Percentiles rank a stretch among this genome's conserved stretches.
phyloP scores from a whole-genome alignment of 306 rosid species.

The Trichosanthes cucumerina region DNA sequence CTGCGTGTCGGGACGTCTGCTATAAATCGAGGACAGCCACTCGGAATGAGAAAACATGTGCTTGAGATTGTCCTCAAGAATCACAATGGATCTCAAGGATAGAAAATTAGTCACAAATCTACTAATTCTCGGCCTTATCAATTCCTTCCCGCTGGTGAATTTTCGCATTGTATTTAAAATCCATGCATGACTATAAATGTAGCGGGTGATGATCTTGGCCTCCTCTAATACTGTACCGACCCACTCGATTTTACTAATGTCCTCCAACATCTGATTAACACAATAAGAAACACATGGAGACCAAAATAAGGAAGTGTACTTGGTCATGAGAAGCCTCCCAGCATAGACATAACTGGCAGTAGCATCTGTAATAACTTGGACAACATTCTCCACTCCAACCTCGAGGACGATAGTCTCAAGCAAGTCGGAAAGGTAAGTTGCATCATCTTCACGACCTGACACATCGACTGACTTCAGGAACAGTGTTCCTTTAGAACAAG shows the following conservation, averaged over 20 bases:
- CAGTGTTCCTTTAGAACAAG: constrained; percentile 42
- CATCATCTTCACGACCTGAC: constrained; percentile 45
- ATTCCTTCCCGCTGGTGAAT: constrained; percentile 45
- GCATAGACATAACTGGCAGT: constrained; percentile 41
- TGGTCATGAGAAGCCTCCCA: constrained; percentile 48
- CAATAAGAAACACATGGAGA: constrained; percentile 64
- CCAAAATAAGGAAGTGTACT: constrained; percentile 63
- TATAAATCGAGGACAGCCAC: constrained; percentile 46
- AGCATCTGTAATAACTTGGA: constrained; percentile 57
- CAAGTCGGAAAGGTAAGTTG: constrained; percentile 39
- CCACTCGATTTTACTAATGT: constrained; percentile 52
- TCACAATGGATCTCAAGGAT: constrained; percentile 51
- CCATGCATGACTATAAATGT: constrained; percentile 43
- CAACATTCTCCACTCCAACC: constrained; percentile 61
- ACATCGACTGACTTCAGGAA: constrained; percentile 51
- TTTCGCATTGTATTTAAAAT: constrained; percentile 44
- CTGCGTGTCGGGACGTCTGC: constrained; percentile 39
- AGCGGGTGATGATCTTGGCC: constrained; percentile 44
- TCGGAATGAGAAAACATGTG: constrained; percentile 51
- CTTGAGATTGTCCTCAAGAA: constrained; percentile 51
- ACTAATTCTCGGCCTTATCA: constrained; percentile 44
- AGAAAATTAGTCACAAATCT: constrained; percentile 49
- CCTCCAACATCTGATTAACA: constrained; percentile 55
- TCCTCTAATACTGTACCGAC: constrained; percentile 44
- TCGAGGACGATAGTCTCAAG: constrained; percentile 48